Evolutionary conservation across 305 asterid genomes (phyloP).

Genomic region (Euphrasia arctica): DNA sequence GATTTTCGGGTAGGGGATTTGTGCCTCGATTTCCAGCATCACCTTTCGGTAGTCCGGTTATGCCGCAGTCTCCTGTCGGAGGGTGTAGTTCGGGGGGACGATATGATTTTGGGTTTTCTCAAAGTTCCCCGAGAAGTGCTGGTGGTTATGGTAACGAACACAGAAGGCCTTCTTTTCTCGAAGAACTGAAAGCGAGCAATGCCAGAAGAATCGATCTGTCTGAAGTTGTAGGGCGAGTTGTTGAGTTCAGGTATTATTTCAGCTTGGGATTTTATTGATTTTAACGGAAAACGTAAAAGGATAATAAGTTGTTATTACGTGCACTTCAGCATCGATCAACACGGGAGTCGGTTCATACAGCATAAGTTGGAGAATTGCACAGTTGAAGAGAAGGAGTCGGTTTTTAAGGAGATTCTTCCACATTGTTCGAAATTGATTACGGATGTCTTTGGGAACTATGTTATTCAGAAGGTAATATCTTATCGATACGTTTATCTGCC

Average conservation of each 20-base stretch:
- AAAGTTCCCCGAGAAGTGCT: slow-evolving; percentile 41
- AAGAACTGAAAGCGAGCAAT: slow-evolving; percentile 67
- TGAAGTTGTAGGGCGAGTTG: slow-evolving; percentile 64
- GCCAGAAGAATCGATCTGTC: slow-evolving; percentile 66
- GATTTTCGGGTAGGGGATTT: slow-evolving; percentile 45
- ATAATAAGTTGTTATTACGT: not conserved
- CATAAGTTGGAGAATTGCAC: slow-evolving; percentile 83
- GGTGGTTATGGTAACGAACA: too few species aligned
- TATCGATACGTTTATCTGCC: slow-evolving; percentile 17
- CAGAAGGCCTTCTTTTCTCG: slow-evolving; percentile 66
- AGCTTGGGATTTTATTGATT: not conserved
- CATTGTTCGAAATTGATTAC: slow-evolving; percentile 75
- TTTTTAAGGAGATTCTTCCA: slow-evolving; percentile 73
- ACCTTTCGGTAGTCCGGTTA: slow-evolving; percentile 68
- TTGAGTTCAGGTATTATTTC: slow-evolving; percentile 65
- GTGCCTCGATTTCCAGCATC: slow-evolving; percentile 61
- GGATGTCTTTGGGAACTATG: slow-evolving; percentile 92
- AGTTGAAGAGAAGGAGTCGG: slow-evolving; percentile 65
- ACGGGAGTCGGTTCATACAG: slow-evolving; percentile 88
- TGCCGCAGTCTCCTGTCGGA: slow-evolving; percentile 67
- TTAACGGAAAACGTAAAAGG: too few species aligned
- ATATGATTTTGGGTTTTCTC: slow-evolving; percentile 50
- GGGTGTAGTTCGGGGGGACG: slow-evolving; percentile 53
- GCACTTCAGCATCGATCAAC: slow-evolving; percentile 73
- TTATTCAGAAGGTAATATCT: slow-evolving; percentile 72